Evolutionary conservation across 306 rosid species (phyloP).

Genomic region (Adenanthera pavonina): DNA sequence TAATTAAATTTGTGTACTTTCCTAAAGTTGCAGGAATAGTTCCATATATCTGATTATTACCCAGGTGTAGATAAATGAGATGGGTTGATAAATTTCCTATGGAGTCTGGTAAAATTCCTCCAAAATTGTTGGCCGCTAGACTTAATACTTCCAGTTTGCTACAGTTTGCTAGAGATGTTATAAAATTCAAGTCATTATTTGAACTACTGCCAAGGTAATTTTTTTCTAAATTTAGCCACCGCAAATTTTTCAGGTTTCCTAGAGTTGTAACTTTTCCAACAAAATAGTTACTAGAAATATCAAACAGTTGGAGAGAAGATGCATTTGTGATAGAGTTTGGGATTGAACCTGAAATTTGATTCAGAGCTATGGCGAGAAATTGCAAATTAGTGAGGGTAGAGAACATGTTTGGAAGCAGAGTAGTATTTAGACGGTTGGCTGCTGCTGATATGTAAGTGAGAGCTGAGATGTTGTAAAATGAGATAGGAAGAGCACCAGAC

Average conservation of each 20-base stretch:
- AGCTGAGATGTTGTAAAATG: constrained; percentile 34
- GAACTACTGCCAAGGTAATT: background rate
- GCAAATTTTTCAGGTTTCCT: background rate
- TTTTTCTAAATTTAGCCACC: accelerated
- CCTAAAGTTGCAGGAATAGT: background rate
- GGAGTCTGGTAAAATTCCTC: background rate
- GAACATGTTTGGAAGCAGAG: constrained; percentile 1
- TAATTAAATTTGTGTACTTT: background rate
- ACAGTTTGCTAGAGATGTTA: background rate
- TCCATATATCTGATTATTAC: background rate
- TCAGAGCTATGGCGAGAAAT: accelerated
- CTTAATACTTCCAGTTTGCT: background rate
- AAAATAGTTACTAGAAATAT: background rate
- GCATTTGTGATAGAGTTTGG: background rate
- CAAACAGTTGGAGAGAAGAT: background rate
- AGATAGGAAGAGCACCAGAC: constrained; percentile 34
- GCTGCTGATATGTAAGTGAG: background rate
- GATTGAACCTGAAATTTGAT: constrained; percentile 1
- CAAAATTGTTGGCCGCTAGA: background rate
- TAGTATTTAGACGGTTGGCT: background rate
- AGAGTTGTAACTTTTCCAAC: constrained; percentile 6
- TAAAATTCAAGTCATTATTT: background rate
- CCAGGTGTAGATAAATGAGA: background rate
- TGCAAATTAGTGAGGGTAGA: background rate
- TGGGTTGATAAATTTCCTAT: constrained; percentile 1